Conservation (phyloP, 1,284 basidiomycete species). For the Phylloboletellus chloephorus region DNA sequence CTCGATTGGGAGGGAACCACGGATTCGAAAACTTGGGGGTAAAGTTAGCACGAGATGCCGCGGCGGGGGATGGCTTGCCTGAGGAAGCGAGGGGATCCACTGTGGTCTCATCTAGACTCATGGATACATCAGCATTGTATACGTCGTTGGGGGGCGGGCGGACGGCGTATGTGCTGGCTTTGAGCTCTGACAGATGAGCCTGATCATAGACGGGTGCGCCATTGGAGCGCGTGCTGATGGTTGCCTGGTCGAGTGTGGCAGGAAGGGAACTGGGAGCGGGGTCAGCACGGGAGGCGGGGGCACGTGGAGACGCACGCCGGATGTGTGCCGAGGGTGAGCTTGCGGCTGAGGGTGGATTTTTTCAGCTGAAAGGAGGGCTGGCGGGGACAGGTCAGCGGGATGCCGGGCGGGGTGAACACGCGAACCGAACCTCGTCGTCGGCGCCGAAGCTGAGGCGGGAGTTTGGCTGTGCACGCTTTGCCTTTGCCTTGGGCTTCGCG, state of each 20-base stretch:
- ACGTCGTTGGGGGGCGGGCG: slow-evolving; percentile 42
- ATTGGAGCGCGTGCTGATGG: slow-evolving; percentile 42
- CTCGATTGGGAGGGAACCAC: slow-evolving; percentile 73
- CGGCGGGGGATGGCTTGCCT: slow-evolving; percentile 30
- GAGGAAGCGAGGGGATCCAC: slow-evolving; percentile 34
- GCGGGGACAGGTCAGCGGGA: too few species aligned
- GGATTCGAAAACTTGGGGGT: slow-evolving; percentile 32
- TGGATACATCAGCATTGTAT: slow-evolving; percentile 50
- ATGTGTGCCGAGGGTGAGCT: slow-evolving; percentile 52
- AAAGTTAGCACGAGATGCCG: slow-evolving; percentile 4
- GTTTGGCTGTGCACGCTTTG: slow-evolving; percentile 57
- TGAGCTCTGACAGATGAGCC: slow-evolving; percentile 77
- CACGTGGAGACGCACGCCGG: slow-evolving; percentile 38
- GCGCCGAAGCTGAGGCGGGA: slow-evolving; percentile 78
- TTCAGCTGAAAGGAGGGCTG: slow-evolving; percentile 67
- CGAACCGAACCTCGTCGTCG: slow-evolving; percentile 70
- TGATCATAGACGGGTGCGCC: slow-evolving; percentile 64
- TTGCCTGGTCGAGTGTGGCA: slow-evolving; percentile 47
- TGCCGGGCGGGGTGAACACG: too few species aligned
- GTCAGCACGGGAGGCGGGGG: slow-evolving; percentile 6
- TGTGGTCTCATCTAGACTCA: slow-evolving; percentile 43
- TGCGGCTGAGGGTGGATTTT: slow-evolving; percentile 68
- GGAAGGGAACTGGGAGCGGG: slow-evolving; percentile 30
- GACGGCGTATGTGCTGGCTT: slow-evolving; percentile 69
- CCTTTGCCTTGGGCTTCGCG: slow-evolving; percentile 63